Conservation (phyloP, 129 eudicot species). For the Pseudognaphalium luteoalbum region DNA sequence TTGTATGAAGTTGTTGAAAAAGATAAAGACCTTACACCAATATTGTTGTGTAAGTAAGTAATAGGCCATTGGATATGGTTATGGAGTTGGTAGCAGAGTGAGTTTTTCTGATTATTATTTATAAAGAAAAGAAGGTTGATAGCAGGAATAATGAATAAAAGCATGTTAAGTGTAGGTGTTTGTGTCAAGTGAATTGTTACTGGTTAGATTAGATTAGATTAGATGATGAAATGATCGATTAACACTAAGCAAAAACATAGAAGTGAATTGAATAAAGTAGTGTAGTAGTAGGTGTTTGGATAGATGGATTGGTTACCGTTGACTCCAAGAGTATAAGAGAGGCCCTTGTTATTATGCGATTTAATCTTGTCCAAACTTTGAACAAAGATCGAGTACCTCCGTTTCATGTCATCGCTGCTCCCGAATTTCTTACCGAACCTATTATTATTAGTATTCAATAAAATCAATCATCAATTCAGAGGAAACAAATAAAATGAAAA, state of each 20-base stretch:
- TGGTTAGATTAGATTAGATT: neutral
- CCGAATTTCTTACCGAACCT: conserved; percentile 82
- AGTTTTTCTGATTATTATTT: no score
- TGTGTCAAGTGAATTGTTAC: neutral
- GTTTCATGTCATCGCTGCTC: conserved; percentile 61
- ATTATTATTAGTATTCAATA: neutral
- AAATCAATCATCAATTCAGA: neutral
- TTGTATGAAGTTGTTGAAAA: neutral
- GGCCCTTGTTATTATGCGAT: conserved; percentile 72
- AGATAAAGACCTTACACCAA: neutral
- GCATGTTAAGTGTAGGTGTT: no score
- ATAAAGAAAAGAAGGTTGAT: neutral
- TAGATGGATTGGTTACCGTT: conserved; percentile 44
- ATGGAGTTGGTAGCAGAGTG: no score
- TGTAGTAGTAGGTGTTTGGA: no score
- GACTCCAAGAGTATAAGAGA: conserved; percentile 73
- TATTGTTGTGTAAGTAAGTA: no score
- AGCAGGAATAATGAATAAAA: neutral
- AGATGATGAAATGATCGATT: neutral
- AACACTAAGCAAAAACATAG: conserved; percentile 4
- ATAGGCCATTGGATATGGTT: no score
- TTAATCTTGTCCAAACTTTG: conserved; percentile 69
- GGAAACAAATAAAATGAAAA: neutral
- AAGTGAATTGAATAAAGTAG: neutral
- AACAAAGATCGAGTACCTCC: conserved; percentile 63